phyloP scores from a whole-genome alignment of 2,329 filamentous ascomycete genomes.

The Colletotrichum paranaense region DNA sequence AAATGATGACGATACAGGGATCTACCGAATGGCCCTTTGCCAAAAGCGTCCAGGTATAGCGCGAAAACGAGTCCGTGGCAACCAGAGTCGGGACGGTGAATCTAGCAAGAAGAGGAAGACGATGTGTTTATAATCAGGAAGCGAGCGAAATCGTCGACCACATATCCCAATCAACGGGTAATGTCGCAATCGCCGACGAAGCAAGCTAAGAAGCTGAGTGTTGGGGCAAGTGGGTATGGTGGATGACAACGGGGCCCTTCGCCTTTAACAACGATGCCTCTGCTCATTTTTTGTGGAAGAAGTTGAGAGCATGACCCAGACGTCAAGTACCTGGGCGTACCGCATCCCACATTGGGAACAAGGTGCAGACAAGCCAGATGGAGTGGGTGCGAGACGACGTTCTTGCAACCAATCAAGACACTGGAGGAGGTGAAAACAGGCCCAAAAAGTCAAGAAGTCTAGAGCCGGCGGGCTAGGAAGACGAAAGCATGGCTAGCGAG shows the following conservation, averaged over 20 bases:
- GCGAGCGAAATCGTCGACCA: conserved; percentile 8
- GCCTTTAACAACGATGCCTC: conserved; percentile 30
- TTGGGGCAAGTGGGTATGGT: conserved; percentile 34
- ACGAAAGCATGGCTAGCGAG: conserved; percentile 16
- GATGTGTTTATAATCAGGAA: conserved; percentile 11
- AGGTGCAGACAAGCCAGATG: conserved; percentile 27
- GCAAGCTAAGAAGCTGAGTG: conserved; percentile 24
- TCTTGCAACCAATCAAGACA: conserved; percentile 10
- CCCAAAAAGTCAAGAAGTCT: conserved; percentile 30
- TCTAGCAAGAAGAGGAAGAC: not conserved
- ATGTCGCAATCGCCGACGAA: conserved; percentile 32
- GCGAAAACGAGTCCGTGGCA: conserved; percentile 15
- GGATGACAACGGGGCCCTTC: conserved; percentile 24
- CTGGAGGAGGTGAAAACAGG: conserved; percentile 13
- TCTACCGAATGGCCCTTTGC: not conserved
- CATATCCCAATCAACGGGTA: conserved; percentile 1
- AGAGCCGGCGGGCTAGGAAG: conserved; percentile 19
- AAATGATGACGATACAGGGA: not conserved
- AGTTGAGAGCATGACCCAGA: conserved; percentile 30
- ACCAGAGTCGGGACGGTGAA: not conserved
- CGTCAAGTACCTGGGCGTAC: conserved; percentile 30
- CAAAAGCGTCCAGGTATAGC: not conserved
- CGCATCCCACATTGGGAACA: conserved; percentile 31
- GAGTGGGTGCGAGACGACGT: conserved; percentile 19
- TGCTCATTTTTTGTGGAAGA: conserved; percentile 13